phyloP scores from a whole-genome alignment of 2,329 filamentous ascomycete genomes.

The Colletotrichum musicola region DNA sequence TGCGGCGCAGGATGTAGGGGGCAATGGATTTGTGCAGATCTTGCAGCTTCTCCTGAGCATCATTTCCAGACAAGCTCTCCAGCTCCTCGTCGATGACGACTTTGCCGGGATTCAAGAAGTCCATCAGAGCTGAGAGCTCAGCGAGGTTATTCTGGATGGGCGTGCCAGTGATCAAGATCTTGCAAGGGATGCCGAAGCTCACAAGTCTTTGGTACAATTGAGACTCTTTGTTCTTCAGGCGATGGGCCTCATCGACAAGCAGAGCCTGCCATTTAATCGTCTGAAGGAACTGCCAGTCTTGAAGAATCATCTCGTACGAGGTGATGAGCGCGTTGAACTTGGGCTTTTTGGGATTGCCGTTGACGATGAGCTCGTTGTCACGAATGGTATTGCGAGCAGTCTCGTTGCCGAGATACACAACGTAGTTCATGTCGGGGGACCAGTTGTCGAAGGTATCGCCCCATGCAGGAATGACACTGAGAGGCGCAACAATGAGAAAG shows the following conservation, averaged over 20 bases:
- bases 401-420: constrained; percentile 94
- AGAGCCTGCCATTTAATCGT: constrained; percentile 98
- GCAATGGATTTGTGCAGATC: constrained; percentile 89
- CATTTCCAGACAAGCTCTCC: constrained; percentile 80
- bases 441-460: constrained; percentile 97
- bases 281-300: constrained; percentile 85
- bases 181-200: constrained; percentile 88
- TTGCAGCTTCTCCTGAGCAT: constrained; percentile 88
- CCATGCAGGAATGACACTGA: constrained; percentile 98
- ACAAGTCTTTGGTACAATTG: constrained; percentile 89
- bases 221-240: constrained; percentile 95
- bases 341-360: constrained; percentile 87
- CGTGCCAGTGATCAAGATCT: constrained; percentile 94
- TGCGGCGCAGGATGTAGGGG: constrained; percentile 94
- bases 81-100: constrained; percentile 93
- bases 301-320: constrained; percentile 95
- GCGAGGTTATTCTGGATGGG: constrained; percentile 97
- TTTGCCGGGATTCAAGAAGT: constrained; percentile 97
- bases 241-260: constrained; percentile 95
- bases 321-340: constrained; percentile 99
- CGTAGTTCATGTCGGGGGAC: constrained; percentile 96
- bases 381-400: constrained; percentile 87
- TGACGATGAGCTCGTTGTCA: constrained; percentile 88
- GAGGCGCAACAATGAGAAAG: constrained; percentile 95
- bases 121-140: constrained; percentile 91